phyloP scores from a whole-genome alignment of 495 filamentous ascomycete genomes.

The Podospora didyma region DNA sequence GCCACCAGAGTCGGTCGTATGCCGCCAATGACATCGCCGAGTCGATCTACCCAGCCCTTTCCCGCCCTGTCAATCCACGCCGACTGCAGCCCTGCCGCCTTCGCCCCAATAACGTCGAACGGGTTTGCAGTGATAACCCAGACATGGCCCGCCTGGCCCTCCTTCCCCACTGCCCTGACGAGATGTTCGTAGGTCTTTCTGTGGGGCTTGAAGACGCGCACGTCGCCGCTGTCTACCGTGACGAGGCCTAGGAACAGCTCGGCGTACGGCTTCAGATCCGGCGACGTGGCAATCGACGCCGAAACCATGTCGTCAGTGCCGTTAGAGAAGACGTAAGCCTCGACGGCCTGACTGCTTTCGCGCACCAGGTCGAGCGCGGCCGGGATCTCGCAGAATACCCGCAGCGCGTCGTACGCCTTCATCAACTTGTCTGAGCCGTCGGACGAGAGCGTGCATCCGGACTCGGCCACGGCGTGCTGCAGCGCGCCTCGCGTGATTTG shows the following conservation, averaged over 20 bases:
- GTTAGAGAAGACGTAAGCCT: slow-evolving; percentile 71
- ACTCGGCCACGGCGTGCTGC: slow-evolving; percentile 57
- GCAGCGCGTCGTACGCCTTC: slow-evolving; percentile 63
- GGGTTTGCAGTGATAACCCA: slow-evolving; percentile 78
- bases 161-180: slow-evolving; percentile 47
- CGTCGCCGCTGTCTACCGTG: slow-evolving; percentile 56
- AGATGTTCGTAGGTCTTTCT: slow-evolving; percentile 61
- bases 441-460: slow-evolving; percentile 37
- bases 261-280: slow-evolving; percentile 24
- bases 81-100: slow-evolving; percentile 52
- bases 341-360: slow-evolving; percentile 26
- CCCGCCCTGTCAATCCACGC: slow-evolving; percentile 66
- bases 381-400: slow-evolving; percentile 65
- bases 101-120: slow-evolving; percentile 69
- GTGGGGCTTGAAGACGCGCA: slow-evolving; percentile 65
- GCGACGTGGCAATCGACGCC: slow-evolving; percentile 47
- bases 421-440: slow-evolving; percentile 48
- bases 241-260: slow-evolving; percentile 53
- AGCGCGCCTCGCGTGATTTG: slow-evolving; percentile 62
- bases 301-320: slow-evolving; percentile 63
- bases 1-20: slow-evolving; percentile 44
- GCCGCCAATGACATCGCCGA: slow-evolving; percentile 39
- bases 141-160: slow-evolving; percentile 47
- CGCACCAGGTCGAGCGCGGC: slow-evolving; percentile 45
- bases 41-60: slow-evolving; percentile 48